Evolutionary conservation across 441 rosid species (phyloP), one percentile per base, ranked within the genome.

Genomic region (Oxalis stricta): DNA sequence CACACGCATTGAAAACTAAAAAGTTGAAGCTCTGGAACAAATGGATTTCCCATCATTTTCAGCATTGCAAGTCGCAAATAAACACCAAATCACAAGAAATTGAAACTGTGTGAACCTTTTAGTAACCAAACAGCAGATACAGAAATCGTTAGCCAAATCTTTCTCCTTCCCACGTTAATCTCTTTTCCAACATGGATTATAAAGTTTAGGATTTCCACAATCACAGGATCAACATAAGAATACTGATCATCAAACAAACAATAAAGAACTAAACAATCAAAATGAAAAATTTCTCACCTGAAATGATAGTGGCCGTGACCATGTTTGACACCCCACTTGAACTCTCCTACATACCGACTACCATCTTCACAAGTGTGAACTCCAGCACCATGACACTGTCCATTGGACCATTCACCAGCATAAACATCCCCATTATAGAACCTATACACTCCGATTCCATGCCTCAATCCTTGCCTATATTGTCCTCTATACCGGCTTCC

Each of bases 381-480:
- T 37, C 84, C 84, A 54, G 64, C 61, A 0, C 84, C 84, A 38
- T 77, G 84, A 31, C 72, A 63, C 60, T 77, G 80, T 29, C 84
- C 84, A 54, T 73, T 71, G 28, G 68, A 73, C 84, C 80, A 77
- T 37, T 73, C 84, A 37, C 80, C 84, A 35, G 75, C 68, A 66
- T 73, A 77, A 9, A 65, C 64, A 55, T 73, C 80, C 10, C 84
- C 84, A 0, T 75, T 73, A 39, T 65, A 71, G 46, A 68, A 70
- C 43, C 72, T 64, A 32, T 77, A 77, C 3, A 71, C 64, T 10
- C 84, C 84, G 24, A 64, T 57, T 15, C 84, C 84, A 63, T 77
- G 74, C 58, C 84, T 73, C 58, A 77, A 31, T 12, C 84, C 84
- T 41, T 58, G 70, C 66, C 74, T 66, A 48, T 71, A 77, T 38